Evolutionary conservation across 345 rosid genomes (phyloP), one percentile per base, ranked within the genome.

Genomic region (Lepidium sativum): DNA sequence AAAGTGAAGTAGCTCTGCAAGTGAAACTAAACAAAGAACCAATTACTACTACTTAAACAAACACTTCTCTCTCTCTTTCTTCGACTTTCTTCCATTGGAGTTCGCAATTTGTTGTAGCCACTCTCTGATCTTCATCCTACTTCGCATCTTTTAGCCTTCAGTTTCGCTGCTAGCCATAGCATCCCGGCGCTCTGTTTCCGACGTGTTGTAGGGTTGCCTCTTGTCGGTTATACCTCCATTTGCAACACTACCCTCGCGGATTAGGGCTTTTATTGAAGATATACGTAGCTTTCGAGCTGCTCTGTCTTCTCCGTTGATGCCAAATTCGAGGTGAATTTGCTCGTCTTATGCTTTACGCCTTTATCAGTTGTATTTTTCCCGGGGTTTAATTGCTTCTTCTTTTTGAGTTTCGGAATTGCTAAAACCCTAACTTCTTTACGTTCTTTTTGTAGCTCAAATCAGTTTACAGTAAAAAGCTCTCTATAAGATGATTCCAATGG

Each of bases 401-500:
- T 9, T 32, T 20, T 6, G 18, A 42, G 33, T 12, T 53, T 58
- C 40, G 33, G 4, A 50, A 52, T 32, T 17, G 20, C 50, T 43
- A 58, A 42, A 55, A 39, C 39, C 60, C 49, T 44, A 43, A 62
- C 32, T 53, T 17, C 11, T 35, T 34, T 62, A 29, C 43, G 41
- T 21, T 15, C 12, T 50, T n/a, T n/a, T n/a, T 27, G 13, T 25
- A 31, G 70, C 60, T 72, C 62, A 6, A 42, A 41, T 61, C 74
- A 60, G 60, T 33, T 48, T 35, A 25, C 38, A 4, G 7, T 38
- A 42, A 53, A 18, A 37, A 54, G 9, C 37, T 45, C 48, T 47
- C 15, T 31, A 0, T 44, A 2, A 15, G 10, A 52, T 59, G 71
- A 58, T 50, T 72, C 71, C 76, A 33, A 52, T 72, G 67, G 68